Evolutionary conservation across 805 yeast genomes (phyloP).

Genomic region (Jamesozyma hellenica): DNA sequence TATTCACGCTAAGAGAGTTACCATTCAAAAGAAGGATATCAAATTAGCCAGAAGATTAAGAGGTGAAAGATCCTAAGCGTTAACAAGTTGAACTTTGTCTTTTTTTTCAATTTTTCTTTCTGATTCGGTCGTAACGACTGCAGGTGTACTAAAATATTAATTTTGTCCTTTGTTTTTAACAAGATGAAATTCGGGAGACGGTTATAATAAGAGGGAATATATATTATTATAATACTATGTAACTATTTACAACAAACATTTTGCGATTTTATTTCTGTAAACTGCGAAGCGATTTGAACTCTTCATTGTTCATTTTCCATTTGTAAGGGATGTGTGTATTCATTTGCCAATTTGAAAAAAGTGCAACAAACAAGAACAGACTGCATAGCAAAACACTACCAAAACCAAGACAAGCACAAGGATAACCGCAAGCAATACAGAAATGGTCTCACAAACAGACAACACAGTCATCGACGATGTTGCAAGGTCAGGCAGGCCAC

Average conservation of each 20-base stretch:
- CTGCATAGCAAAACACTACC: too few relatives aligned
- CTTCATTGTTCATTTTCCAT: too few relatives aligned
- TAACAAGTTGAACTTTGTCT: background rate
- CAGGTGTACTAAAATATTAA: background rate
- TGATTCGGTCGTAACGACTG: background rate
- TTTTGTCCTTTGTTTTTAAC: background rate
- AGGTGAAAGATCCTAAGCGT: slow-evolving; percentile 74
- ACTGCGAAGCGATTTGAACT: too few relatives aligned
- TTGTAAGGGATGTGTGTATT: too few relatives aligned
- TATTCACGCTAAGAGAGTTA: slow-evolving; percentile 97
- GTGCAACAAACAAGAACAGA: too few relatives aligned
- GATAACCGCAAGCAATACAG: too few relatives aligned
- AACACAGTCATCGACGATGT: background rate
- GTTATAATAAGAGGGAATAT: too few relatives aligned
- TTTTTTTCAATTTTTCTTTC: background rate
- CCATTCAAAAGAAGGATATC: slow-evolving; percentile 96
- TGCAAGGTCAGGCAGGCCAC: background rate
- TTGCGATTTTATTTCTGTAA: too few relatives aligned
- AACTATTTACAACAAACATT: too few relatives aligned
- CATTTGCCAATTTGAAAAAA: too few relatives aligned
- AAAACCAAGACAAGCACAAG: too few relatives aligned
- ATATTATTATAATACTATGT: too few relatives aligned
- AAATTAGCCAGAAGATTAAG: slow-evolving; percentile 96
- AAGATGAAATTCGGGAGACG: background rate
- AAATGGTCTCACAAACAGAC: background rate